A percentile compares a stretch with the other conserved stretches of the same genome.
These are phyloP conservation scores for Zygosaccharomyces kombuchaensis DNA, from an alignment of 805 yeast species.

Conservation along the genomic window DNA sequence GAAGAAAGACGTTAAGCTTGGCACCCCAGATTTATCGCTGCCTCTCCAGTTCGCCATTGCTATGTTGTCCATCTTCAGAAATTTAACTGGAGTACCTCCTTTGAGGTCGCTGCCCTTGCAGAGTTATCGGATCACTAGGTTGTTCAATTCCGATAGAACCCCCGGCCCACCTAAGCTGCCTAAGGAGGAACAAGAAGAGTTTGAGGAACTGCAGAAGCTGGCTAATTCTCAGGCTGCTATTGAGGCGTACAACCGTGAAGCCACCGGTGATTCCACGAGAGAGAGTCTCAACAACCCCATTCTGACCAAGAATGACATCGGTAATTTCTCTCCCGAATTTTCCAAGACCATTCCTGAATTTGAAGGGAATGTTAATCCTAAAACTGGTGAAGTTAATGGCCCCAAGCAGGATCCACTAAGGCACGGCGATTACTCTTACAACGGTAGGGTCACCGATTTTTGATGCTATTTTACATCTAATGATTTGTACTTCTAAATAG, in stretches of 20 bases:
- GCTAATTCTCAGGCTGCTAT: constrained; percentile 78
- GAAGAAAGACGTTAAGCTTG: neutral
- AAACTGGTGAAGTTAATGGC: constrained; percentile 93
- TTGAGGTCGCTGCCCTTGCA: neutral
- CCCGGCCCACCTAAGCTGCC: constrained; percentile 36
- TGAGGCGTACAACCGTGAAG: constrained; percentile 60
- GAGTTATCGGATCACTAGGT: neutral
- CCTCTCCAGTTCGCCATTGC: neutral
- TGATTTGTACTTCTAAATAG: neutral
- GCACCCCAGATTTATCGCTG: neutral
- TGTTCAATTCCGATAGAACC: constrained; percentile 17
- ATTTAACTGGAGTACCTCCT: neutral
- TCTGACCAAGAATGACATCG: constrained; percentile 49
- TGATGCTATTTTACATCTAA: constrained; percentile 30
- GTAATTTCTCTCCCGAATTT: constrained; percentile 61
- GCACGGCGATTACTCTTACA: constrained; percentile 90
- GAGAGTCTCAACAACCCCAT: constrained; percentile 36
- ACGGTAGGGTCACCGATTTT: constrained; percentile 95
- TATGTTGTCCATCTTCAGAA: neutral
- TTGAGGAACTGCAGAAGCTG: constrained; percentile 74
- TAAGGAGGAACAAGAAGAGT: constrained; percentile 56
- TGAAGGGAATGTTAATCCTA: constrained; percentile 90
- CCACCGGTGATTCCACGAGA: constrained; percentile 33
- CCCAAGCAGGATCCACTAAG: constrained; percentile 95
- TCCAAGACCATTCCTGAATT: constrained; percentile 87